These are phyloP conservation scores for Aspergillus aculeatus DNA, from an alignment of 2,329 filamentous ascomycete species.

Conservation along the genomic window DNA sequence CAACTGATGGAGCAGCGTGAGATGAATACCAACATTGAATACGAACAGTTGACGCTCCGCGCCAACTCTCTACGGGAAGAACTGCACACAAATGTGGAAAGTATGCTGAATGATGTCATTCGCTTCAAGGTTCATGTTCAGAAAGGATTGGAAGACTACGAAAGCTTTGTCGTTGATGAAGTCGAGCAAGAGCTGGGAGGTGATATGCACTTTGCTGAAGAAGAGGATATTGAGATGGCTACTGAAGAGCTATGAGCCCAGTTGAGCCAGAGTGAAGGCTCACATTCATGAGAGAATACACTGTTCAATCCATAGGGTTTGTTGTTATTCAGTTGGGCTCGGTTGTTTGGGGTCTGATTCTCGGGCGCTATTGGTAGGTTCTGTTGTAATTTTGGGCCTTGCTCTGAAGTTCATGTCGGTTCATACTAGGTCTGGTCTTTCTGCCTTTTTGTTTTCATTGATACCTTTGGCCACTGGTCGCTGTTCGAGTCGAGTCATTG, in stretches of 20 bases:
- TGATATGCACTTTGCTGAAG: slow-evolving; percentile 51
- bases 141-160: slow-evolving; percentile 87
- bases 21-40: slow-evolving; percentile 95
- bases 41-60: slow-evolving; percentile 85
- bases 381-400: not conserved
- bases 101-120: slow-evolving; percentile 94
- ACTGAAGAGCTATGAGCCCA: slow-evolving; percentile 10
- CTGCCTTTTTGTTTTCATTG: not conserved
- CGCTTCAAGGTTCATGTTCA: slow-evolving; percentile 98
- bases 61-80: slow-evolving; percentile 88
- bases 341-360: not conserved
- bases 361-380: slow-evolving; percentile 8
- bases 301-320: not conserved
- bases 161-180: slow-evolving; percentile 88
- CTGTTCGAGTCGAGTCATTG: not conserved
- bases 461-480: not conserved
- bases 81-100: slow-evolving; percentile 94
- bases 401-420: not conserved
- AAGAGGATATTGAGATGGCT: slow-evolving; percentile 18
- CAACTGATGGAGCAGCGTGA: slow-evolving; percentile 91
- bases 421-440: not conserved
- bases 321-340: not conserved
- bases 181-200: slow-evolving; percentile 80
- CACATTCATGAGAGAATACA: too few species aligned
- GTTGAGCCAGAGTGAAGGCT: too few species aligned